Evolutionary conservation across 2,329 filamentous ascomycete genomes (phyloP), one percentile per base, ranked within the genome.

Genomic region (Niveomyces coronatus): DNA sequence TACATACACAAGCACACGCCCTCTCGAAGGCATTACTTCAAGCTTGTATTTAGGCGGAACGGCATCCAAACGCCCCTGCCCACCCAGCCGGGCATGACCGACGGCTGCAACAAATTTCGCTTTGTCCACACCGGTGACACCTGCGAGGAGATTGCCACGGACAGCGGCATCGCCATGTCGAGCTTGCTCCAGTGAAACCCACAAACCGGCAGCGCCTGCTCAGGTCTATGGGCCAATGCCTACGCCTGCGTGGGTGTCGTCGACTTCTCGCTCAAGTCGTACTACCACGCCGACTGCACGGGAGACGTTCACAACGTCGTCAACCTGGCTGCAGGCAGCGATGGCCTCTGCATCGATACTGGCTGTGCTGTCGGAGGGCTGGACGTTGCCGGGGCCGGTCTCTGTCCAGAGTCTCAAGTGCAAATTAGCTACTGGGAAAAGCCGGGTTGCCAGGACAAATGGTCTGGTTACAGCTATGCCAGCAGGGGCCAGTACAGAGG

Each of bases 161-260:
- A 22, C 9, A 31, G 27, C 23, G 18, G 23, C 18, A 35, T 43
- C 38, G 11, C 36, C 13, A 11, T 41, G 3, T 26, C 31, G 4
- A 24, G 41, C 19, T 43, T 46, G 29, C n/a, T 29, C 15, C 19
- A 24, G n/a, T 45, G 45, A 44, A 47, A 47, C 37, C 31, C 39
- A 10, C 23, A 24, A 13, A 28, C 29, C 18, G 42, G 39, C 3
- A 17, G 18, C 9, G 13, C n/a, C 17, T 45, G 45, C 35, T 34
- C 35, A 11, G 41, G 41, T 15, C 27, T 47, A 2, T 43, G 41
- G 41, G 23, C 31, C 1, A 39, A 36, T 17, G 27, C 40, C 13
- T 39, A 46, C 19, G 41, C 40, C 9, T 47, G 45, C 31, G 36
- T 45, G 3, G 22, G 8, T 9, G 17, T 41, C 13, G 18, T 16